A percentile compares a stretch with the other conserved stretches of the same genome.
These are phyloP conservation scores for Bertia moriformis DNA, from an alignment of 2,329 filamentous ascomycete genomes.

Conservation along the genomic window DNA sequence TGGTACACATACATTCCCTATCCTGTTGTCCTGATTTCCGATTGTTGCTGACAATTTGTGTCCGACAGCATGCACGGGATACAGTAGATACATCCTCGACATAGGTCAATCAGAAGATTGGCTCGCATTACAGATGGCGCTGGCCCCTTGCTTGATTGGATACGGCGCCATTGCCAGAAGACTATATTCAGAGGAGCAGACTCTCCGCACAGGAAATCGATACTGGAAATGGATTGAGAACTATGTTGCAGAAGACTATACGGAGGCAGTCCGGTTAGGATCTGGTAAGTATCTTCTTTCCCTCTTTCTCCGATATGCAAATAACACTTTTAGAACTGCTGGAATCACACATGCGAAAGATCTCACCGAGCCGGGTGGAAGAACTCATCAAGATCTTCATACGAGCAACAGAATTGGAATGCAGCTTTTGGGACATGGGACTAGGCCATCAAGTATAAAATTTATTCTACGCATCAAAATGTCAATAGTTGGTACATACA, in stretches of 20 bases:
- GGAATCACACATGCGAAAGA: slow-evolving; percentile 58
- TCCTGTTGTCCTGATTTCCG: neutral
- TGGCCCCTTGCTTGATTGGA: slow-evolving; percentile 79
- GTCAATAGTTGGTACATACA: no score
- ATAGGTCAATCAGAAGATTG: slow-evolving; percentile 77
- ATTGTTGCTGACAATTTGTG: slow-evolving; percentile 2
- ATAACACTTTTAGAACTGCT: slow-evolving; percentile 41
- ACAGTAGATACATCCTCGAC: slow-evolving; percentile 65
- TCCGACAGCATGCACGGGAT: slow-evolving; percentile 22
- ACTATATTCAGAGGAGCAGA: slow-evolving; percentile 33
- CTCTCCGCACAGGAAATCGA: slow-evolving; percentile 40
- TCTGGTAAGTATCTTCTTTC: slow-evolving; percentile 33
- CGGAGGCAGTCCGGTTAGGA: slow-evolving; percentile 54
- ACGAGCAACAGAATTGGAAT: slow-evolving; percentile 69
- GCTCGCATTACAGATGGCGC: slow-evolving; percentile 69
- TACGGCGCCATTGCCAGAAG: slow-evolving; percentile 68
- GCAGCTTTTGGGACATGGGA: slow-evolving; percentile 63
- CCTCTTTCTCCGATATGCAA: neutral
- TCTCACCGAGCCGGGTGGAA: slow-evolving; percentile 64
- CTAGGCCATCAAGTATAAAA: slow-evolving; percentile 15
- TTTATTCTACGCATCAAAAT: no score
- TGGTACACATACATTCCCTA: slow-evolving; percentile 26
- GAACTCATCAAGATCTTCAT: slow-evolving; percentile 75
- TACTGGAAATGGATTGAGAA: slow-evolving; percentile 91
- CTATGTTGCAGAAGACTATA: slow-evolving; percentile 71